Conservation (phyloP, 129 eudicot genomes). For the Cynara cardunculus region DNA sequence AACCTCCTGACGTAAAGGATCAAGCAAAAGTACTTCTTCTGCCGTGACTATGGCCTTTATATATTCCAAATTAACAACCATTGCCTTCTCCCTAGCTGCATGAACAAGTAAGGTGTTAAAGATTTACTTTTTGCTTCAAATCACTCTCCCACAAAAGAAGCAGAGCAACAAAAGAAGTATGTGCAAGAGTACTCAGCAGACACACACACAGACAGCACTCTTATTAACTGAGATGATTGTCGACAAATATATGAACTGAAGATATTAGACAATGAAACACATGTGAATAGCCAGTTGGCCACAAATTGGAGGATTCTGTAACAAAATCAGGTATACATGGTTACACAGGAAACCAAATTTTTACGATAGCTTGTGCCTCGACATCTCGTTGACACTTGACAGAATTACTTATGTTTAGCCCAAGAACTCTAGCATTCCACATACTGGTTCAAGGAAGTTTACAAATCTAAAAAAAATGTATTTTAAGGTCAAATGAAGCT, state of each 20-base stretch:
- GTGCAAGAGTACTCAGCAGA: not conserved
- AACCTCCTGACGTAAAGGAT: conserved; percentile 95
- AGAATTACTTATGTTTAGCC: not conserved
- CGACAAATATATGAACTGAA: too few relatives aligned
- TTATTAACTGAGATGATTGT: not conserved
- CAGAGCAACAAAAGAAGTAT: too few relatives aligned
- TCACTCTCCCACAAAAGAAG: not conserved
- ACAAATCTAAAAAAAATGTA: not conserved
- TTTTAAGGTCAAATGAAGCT: not conserved
- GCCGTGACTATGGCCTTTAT: conserved; percentile 97
- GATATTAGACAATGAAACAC: too few relatives aligned
- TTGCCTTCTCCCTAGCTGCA: conserved; percentile 96
- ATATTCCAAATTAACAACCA: conserved; percentile 92
- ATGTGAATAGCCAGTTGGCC: too few relatives aligned
- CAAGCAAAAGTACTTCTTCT: conserved; percentile 93
- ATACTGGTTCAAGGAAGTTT: not conserved
- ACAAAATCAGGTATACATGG: too few relatives aligned
- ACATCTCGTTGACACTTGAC: not conserved
- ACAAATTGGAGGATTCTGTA: too few relatives aligned
- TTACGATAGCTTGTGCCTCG: not conserved
- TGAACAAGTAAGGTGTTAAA: not conserved
- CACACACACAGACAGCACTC: not conserved
- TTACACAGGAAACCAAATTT: not conserved
- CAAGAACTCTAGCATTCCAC: not conserved
- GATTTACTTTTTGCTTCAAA: not conserved